Base-by-base conservation (phyloP, 83 land plant genomes). In the Picea abies region DNA sequence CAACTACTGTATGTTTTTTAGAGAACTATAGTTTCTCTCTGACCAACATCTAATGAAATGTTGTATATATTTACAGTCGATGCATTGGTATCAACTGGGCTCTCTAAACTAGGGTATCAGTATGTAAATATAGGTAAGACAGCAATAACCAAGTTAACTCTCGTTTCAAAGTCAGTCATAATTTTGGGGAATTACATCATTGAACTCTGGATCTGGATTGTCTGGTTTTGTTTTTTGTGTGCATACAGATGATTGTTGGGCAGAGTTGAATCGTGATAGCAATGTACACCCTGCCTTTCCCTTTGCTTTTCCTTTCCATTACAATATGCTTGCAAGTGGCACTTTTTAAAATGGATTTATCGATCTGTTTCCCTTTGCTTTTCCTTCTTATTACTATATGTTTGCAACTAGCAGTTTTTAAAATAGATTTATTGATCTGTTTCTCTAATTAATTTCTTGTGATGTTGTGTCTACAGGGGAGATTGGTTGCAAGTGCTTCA, bases 241-340 rank as follows among this genome's bases (percentile, higher is more conserved):
- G 60, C 80, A 49, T 19, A 23, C 61, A 92, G 94, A 92, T 86
- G 94, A 92, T 60, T 92, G 94, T 63, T 92, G 92, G 94, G 94
- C 90, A 68, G 94, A 92, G 63, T 20, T 71, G n/a, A n/a, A 63
- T 47, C 84, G 94, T 4, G 92, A 88, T 63, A 37, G 63, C 0
- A 78, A 89, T 87, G 94, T 89, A 71, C 4, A 14, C 12, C 37
- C 41, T 63, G 5, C 8, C 14, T 14, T 23, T 22, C 25, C 6
- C 44, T 41, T 41, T 41, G 44, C 44, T 41, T 41, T 41, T 41
- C 44, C 41, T 8, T 63, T 8, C 32, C 11, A 49, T 9, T 49
- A 9, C 52, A 8, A 49, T 9, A 49, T 0, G 10, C 9, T 49
- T 49, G 52, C 11, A 49, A 49, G 11, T 49, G 1, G 2, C 10